Evolutionary conservation across 208 protist species (phyloP).

Genomic region (Trypanosoma cruzi): DNA sequence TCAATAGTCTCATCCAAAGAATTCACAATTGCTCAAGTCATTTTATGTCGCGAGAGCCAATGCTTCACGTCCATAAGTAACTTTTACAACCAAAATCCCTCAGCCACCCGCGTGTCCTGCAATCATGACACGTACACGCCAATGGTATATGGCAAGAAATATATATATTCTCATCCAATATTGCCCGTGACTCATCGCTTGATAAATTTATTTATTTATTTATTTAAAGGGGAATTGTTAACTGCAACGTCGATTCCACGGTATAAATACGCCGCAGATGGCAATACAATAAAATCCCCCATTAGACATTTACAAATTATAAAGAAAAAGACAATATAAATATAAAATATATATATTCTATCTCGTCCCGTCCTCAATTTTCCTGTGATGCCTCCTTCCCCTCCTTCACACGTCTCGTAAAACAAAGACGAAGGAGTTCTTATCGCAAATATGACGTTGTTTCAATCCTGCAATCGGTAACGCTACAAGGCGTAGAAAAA

Average conservation of each 20-base stretch:
- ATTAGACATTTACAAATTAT: slow-evolving; percentile 2
- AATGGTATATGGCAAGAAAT: slow-evolving; percentile 12
- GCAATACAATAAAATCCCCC: too few relatives aligned
- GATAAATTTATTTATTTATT: too few relatives aligned
- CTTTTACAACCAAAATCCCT: slow-evolving; percentile 5
- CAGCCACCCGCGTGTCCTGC: not conserved
- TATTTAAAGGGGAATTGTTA: slow-evolving; percentile 1
- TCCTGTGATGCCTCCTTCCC: too few relatives aligned
- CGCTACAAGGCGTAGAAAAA: slow-evolving; percentile 11
- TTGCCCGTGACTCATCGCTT: not conserved
- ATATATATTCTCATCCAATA: slow-evolving; percentile 17
- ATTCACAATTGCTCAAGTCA: not conserved
- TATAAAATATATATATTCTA: not conserved
- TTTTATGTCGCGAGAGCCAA: not conserved
- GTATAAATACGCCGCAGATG: not conserved
- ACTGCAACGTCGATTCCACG: not conserved
- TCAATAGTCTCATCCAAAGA: slow-evolving; percentile 11
- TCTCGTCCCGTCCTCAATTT: too few relatives aligned
- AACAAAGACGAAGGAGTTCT: not conserved
- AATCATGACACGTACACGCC: slow-evolving; percentile 9
- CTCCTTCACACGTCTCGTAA: not conserved
- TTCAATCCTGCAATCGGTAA: slow-evolving; percentile 11
- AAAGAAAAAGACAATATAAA: slow-evolving; percentile 13
- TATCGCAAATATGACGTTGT: slow-evolving; percentile 17
- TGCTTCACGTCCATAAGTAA: slow-evolving; percentile 3